Evolutionary conservation across 2,329 filamentous ascomycete species (phyloP).

Genomic region (Parafenestella ontariensis): DNA sequence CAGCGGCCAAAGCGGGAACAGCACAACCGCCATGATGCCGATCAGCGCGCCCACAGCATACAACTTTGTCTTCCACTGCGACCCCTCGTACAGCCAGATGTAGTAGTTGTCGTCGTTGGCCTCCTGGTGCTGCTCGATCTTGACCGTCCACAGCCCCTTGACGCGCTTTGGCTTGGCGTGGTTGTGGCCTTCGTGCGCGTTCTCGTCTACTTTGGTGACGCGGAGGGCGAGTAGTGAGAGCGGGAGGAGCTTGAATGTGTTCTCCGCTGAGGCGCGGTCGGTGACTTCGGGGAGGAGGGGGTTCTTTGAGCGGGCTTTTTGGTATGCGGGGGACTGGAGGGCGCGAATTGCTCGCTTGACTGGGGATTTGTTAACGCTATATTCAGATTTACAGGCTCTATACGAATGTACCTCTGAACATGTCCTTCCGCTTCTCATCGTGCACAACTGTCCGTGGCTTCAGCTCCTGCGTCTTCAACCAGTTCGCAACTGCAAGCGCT

Average conservation of each 20-base stretch:
- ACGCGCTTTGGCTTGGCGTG: constrained; percentile 74
- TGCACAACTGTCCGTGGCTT: constrained; percentile 92
- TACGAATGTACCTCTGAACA: constrained; percentile 85
- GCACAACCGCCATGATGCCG: constrained; percentile 84
- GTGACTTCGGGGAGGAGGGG: constrained; percentile 85
- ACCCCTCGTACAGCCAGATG: constrained; percentile 93
- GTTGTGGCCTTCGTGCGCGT: constrained; percentile 69
- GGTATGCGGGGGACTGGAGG: constrained; percentile 86
- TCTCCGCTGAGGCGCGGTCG: constrained; percentile 87
- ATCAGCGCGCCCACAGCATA: constrained; percentile 85
- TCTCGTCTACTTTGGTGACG: constrained; percentile 81
- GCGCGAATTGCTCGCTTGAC: constrained; percentile 96
- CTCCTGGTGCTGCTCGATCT: constrained; percentile 95
- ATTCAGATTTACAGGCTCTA: too few relatives aligned
- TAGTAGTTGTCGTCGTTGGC: constrained; percentile 88
- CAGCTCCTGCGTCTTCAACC: constrained; percentile 81
- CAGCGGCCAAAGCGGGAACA: constrained; percentile 96
- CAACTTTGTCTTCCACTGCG: constrained; percentile 91
- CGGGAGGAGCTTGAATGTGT: constrained; percentile 92
- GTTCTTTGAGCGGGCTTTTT: constrained; percentile 88
- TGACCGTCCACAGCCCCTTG: constrained; percentile 96
- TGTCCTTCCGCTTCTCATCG: constrained; percentile 95
- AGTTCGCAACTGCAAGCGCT: constrained; percentile 87
- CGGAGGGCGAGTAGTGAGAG: constrained; percentile 92
- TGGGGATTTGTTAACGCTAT: constrained; percentile 46